Evolutionary conservation across 169 alveolate species (phyloP).

Genomic region (Plasmodium gallinaceum): DNA sequence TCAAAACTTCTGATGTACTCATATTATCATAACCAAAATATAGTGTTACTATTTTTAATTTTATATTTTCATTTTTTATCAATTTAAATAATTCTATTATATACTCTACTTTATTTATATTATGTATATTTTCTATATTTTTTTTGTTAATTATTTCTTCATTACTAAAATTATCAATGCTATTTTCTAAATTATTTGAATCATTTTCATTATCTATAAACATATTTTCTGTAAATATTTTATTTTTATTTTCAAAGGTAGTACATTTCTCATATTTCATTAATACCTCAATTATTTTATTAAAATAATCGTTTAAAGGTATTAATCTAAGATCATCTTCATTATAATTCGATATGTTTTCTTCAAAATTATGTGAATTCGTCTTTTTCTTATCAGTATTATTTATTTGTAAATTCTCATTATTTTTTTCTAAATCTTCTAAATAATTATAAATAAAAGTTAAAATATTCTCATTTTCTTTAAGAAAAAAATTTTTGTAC

Average conservation of each 20-base stretch:
- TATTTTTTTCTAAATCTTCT: background rate
- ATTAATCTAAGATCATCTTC: conserved; percentile 36
- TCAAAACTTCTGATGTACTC: conserved; percentile 82
- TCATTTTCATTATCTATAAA: background rate
- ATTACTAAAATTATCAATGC: background rate
- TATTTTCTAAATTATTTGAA: background rate
- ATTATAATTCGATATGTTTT: background rate
- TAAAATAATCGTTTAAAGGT: conserved; percentile 51
- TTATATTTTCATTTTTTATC: conserved; percentile 38
- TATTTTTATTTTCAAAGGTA: background rate
- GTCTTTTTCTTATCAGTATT: background rate
- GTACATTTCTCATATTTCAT: background rate
- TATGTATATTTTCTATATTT: background rate
- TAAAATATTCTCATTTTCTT: conserved; percentile 6
- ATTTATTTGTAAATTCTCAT: background rate
- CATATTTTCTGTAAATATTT: background rate
- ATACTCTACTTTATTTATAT: conserved; percentile 8
- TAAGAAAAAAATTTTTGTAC: conserved; percentile 5
- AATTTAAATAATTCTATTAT: conserved; percentile 16
- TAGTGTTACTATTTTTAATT: conserved; percentile 11
- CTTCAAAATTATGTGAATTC: background rate
- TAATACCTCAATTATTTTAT: conserved; percentile 18
- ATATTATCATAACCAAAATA: conserved; percentile 68
- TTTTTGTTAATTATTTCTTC: background rate
- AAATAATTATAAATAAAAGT: conserved; percentile 7